These are phyloP conservation scores for Ceratopteris richardii DNA, from an alignment of 75 land plant genomes.

Conservation along the genomic window DNA sequence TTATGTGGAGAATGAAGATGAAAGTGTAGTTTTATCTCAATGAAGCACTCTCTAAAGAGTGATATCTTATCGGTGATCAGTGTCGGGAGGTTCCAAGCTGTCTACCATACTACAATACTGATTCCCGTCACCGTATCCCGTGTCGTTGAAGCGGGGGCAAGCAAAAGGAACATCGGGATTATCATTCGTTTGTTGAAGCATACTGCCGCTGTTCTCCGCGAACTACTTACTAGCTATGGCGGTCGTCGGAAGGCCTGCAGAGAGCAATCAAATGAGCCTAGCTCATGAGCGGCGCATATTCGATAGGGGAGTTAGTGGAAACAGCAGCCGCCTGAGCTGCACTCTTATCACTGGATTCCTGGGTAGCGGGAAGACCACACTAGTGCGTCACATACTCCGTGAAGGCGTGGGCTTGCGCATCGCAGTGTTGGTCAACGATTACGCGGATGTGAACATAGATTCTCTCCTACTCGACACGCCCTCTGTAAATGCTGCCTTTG, in stretches of 20 bases:
- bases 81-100: no score
- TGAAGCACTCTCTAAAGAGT: no score
- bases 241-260: background rate
- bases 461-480: conserved; percentile 1
- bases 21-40: no score
- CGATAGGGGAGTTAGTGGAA: background rate
- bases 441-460: background rate
- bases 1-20: no score
- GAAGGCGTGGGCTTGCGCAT: background rate
- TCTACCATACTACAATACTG: no score
- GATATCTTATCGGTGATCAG: no score
- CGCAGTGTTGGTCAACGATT: background rate
- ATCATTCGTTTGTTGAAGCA: no score
- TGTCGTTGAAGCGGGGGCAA: no score
- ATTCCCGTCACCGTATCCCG: no score
- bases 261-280: conserved; percentile 3
- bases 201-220: no score
- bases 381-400: background rate
- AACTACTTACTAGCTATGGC: background rate
- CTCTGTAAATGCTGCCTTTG: background rate
- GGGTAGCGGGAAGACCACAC: background rate
- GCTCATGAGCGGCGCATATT: background rate
- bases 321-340: background rate
- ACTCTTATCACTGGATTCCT: background rate
- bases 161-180: no score